Base-by-base conservation (phyloP, 495 filamentous ascomycete genomes). In the Hamigera avellanea region DNA sequence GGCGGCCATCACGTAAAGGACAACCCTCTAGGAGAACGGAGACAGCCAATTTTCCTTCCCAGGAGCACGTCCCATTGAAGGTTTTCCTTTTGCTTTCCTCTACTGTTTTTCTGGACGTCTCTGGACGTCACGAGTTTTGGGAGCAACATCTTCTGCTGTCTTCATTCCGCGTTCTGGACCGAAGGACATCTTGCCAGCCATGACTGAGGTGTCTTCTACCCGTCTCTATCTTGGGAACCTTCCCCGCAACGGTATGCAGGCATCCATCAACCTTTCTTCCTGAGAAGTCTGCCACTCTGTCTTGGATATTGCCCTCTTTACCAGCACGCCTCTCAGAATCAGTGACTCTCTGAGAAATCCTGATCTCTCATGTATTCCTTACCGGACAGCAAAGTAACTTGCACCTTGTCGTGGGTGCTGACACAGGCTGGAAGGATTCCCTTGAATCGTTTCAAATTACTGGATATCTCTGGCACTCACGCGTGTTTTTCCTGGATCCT, bases 151-250 rank as follows among this genome's bases (percentile, higher is more conserved):
- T 23, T 9, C 9, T 23, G 9, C 21, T 4, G 21, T 23, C 21
- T 4, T 23, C 21, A 30, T 6, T 13, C 27, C n/a, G 12, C 14
- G 27, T 30, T 13, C 14, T 6, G 27, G 27, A 15, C n/a, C 21
- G 14, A 37, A 34, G 32, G 36, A 26, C 17, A 36, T 30, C 32
- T 35, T 30, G 41, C 30, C 48, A 50, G 42, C 52, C 53, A 69
- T 69, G 65, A 67, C 58, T 45, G 65, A 93, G 64, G 89, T 94
- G 33, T 93, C 86, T 36, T 78, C 81, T 35, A 95, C 91, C 51
- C 75, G 91, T 65, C 82, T 95, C 34, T 96, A 96, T 72, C 72
- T 96, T 59, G 91, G 91, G 56, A 96, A 96, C 63, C 79, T 98
- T 56, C 91, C 93, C 55, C 86, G 87, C 63, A 83, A 82, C 62